Evolutionary conservation across 2,329 filamentous ascomycete species (phyloP).

Genomic region (Neonectria coccinea): DNA sequence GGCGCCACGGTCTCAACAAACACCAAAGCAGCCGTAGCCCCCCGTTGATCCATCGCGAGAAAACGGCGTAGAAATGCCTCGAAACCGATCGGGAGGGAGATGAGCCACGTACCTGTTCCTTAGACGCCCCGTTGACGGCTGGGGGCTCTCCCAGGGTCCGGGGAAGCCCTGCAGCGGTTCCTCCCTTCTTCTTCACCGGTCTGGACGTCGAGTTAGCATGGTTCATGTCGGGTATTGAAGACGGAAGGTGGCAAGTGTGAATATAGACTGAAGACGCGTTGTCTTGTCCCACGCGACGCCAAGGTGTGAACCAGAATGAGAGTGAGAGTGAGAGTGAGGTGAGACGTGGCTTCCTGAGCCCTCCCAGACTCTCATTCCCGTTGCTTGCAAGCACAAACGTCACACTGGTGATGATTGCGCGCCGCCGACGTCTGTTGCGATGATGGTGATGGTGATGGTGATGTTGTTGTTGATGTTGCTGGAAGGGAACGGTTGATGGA

Average conservation of each 20-base stretch:
- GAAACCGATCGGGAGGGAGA: neutral
- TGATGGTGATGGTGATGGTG: neutral
- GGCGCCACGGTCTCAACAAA: slow-evolving; percentile 34
- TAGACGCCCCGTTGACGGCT: slow-evolving; percentile 65
- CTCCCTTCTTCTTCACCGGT: slow-evolving; percentile 78
- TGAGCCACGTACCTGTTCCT: slow-evolving; percentile 61
- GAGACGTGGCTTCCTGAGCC: slow-evolving; percentile 30
- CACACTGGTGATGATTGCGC: neutral
- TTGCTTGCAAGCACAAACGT: slow-evolving; percentile 3
- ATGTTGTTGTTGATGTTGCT: neutral
- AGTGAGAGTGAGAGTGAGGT: slow-evolving; percentile 19
- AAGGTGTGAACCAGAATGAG: neutral
- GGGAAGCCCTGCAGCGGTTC: slow-evolving; percentile 76
- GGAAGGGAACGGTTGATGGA: slow-evolving; percentile 5
- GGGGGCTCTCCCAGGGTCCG: slow-evolving; percentile 74
- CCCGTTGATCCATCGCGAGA: slow-evolving; percentile 19
- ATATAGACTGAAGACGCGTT: slow-evolving; percentile 4
- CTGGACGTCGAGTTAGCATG: slow-evolving; percentile 58
- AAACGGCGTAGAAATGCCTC: slow-evolving; percentile 1
- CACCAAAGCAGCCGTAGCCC: slow-evolving; percentile 18
- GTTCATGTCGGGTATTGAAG: neutral
- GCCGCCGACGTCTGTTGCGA: neutral
- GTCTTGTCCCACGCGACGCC: slow-evolving; percentile 7
- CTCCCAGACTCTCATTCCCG: neutral
- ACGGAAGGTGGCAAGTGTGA: neutral